phyloP scores from a whole-genome alignment of 2,329 filamentous ascomycete species.

The Sclerotinia nivalis region DNA sequence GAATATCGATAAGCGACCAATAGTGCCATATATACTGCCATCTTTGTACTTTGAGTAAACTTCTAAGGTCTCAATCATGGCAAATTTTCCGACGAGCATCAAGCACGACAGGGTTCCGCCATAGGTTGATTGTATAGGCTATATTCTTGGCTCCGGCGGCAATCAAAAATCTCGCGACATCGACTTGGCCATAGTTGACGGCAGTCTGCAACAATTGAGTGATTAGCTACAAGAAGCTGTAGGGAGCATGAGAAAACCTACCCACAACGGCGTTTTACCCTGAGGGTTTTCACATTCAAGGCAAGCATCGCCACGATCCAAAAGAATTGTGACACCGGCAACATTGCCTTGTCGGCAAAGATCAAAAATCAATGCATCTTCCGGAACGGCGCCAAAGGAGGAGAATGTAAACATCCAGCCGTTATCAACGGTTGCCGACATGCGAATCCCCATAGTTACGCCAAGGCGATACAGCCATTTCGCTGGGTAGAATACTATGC shows the following conservation, averaged over 20 bases:
- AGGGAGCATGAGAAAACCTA: not conserved
- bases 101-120: not conserved
- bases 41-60: not conserved
- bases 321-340: conserved; percentile 18
- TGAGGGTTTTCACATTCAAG: not conserved
- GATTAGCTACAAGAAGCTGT: not conserved
- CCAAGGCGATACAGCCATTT: conserved; percentile 4
- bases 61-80: not conserved
- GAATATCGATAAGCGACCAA: not conserved
- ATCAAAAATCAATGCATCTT: conserved; percentile 16
- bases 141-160: not conserved
- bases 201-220: not conserved
- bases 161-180: not conserved
- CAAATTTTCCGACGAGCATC: conserved; percentile 2
- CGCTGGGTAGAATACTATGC: not conserved
- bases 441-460: not conserved
- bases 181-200: not conserved
- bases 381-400: not conserved
- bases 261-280: conserved; percentile 1
- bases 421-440: not conserved
- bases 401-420: conserved; percentile 7
- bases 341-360: conserved; percentile 8
- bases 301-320: conserved; percentile 8
- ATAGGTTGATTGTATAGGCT: too few relatives aligned
- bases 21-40: not conserved